Percentiles rank a stretch among this genome's conserved stretches.
Conservation (phyloP, 2,329 filamentous ascomycete species). For the Sphaerulina populicola region DNA sequence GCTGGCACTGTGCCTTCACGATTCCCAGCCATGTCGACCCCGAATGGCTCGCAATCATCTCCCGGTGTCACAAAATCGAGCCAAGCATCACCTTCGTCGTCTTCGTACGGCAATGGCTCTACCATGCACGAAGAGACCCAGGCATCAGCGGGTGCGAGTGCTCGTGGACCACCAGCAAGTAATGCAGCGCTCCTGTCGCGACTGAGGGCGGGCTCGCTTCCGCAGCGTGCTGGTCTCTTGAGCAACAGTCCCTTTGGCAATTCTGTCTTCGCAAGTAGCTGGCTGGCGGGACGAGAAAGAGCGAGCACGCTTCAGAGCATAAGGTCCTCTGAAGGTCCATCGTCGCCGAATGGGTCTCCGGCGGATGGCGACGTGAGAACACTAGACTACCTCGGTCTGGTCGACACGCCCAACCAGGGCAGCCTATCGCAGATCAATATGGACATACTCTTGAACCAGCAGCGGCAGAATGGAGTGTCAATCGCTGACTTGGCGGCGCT, state of each 20-base stretch:
- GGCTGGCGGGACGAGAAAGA: slow-evolving; percentile 71
- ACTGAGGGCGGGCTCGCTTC: slow-evolving; percentile 86
- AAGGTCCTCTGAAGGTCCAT: slow-evolving; percentile 75
- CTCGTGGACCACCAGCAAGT: slow-evolving; percentile 46
- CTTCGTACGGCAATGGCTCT: slow-evolving; percentile 60
- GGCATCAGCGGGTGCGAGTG: slow-evolving; percentile 19
- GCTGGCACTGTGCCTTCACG: slow-evolving; percentile 94
- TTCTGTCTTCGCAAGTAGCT: slow-evolving; percentile 78
- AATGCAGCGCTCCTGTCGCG: slow-evolving; percentile 73
- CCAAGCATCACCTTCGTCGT: slow-evolving; percentile 76
- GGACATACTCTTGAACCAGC: slow-evolving; percentile 45
- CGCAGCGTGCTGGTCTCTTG: slow-evolving; percentile 68
- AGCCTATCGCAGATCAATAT: slow-evolving; percentile 54
- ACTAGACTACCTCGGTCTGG: slow-evolving; percentile 87
- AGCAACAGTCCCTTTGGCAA: slow-evolving; percentile 67
- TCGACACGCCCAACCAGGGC: slow-evolving; percentile 79
- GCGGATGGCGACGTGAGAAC: slow-evolving; percentile 86
- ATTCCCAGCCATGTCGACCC: slow-evolving; percentile 68
- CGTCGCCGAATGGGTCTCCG: slow-evolving; percentile 76
- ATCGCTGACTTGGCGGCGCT: slow-evolving; percentile 67
- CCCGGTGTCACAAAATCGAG: slow-evolving; percentile 65
- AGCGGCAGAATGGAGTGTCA: slow-evolving; percentile 46
- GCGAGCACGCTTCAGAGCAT: slow-evolving; percentile 85
- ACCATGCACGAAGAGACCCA: slow-evolving; percentile 27
- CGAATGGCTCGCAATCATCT: slow-evolving; percentile 47